Evolutionary conservation across 768 basidiomycete genomes (phyloP), one percentile per base, ranked within the genome.

Genomic region (Tremella fuciformis): DNA sequence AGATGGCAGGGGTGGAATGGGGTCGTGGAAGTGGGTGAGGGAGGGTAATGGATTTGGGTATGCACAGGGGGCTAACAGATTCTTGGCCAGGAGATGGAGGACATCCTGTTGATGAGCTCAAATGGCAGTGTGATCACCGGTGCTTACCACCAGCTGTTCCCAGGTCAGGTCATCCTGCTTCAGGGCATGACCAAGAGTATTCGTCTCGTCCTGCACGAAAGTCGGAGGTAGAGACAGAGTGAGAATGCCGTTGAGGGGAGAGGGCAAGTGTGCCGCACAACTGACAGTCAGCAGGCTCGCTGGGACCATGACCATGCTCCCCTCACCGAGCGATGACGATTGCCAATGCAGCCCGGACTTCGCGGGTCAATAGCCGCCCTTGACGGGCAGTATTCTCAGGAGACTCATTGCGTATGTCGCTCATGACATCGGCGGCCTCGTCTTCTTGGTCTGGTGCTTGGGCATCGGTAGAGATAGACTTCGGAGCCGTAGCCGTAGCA

Each of bases 1-100:
- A 7, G 68, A 62, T 15, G 68, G 64, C 4, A 73, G 66, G 3
- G 69, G 64, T 8, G 69, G 68, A 2, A 68, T 50, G 3, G 71
- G 60, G 0, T 60, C 44, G 53, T 66, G 64, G 39, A 73, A 64
- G 25, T 63, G 66, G 2, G 59, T 29, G 37, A 65, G 50, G 15
- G 66, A 56, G 8, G 71, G 69, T 42, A 73, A 59, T 7, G 71
- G 71, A 46, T 65, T 66, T 1, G 71, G 71, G 41, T 73, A 73
- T 22, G 58, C 59, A 50, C 63, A 65, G 2, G 71, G 69, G 13
- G 60, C 63, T 15, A 73, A 55, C 1, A 73, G 64, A 46, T 70
- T 67, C 25, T 64, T 62, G 24, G 64, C 59, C 24, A 73, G 64
- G 15, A 64, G 34, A 41, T 73, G 71, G 3, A 73, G 50, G 16